Evolutionary conservation across 163 green algal species (phyloP).

Genomic region (Chloromonas sp.): DNA sequence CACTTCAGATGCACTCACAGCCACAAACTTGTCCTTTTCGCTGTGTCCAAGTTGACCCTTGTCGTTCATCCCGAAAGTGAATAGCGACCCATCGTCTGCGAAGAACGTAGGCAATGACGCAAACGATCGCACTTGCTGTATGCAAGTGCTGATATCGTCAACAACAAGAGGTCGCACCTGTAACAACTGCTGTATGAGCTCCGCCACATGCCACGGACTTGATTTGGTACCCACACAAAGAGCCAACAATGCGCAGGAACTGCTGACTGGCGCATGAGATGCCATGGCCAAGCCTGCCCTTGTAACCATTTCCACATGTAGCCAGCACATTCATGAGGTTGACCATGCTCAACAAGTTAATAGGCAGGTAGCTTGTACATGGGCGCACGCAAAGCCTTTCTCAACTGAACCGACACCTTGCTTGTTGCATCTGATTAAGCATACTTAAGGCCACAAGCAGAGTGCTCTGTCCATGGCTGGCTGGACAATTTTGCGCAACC

Average conservation of each 20-base stretch:
- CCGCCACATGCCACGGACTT: conserved; percentile 54
- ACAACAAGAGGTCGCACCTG: conserved; percentile 5
- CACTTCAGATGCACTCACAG: conserved; percentile 15
- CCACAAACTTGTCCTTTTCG: conserved; percentile 31
- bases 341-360: background rate
- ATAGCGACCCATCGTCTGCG: conserved; percentile 42
- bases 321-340: conserved; percentile 12
- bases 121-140: background rate
- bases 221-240: conserved; percentile 37
- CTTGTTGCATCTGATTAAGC: no score
- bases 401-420: no score
- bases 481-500: no score
- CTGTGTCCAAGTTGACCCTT: conserved; percentile 58
- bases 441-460: no score
- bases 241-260: conserved; percentile 38
- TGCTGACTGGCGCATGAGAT: conserved; percentile 3
- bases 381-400: no score
- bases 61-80: conserved; percentile 58
- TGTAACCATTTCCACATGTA: conserved; percentile 15
- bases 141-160: background rate
- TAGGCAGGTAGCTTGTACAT: no score
- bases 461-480: no score
- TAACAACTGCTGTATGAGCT: conserved; percentile 67
- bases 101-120: background rate
- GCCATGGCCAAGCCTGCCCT: conserved; percentile 25